Base-by-base conservation (phyloP, 2,329 filamentous ascomycete species). In the Corynespora cassiicola region DNA sequence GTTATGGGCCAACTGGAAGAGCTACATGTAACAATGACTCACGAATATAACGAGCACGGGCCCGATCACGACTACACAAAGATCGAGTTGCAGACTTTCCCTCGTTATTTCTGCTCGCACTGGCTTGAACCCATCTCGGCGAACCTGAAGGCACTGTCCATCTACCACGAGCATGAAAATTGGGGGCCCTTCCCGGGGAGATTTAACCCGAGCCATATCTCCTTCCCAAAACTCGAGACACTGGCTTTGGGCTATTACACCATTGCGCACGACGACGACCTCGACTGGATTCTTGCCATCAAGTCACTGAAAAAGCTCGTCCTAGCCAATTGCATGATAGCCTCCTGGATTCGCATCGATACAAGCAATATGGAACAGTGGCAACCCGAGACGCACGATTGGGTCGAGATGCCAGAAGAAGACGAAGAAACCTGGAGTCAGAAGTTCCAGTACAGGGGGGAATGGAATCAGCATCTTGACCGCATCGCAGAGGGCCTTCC, bases 131-230 rank as follows among this genome's bases (percentile, higher is more conserved):
- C 43, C 9, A 31, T 47, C 5, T 36, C 43, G 3, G 8, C 28
- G 6, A 39, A 47, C 11, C 25, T 47, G n/a, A 32, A 27, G 18
- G 31, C 34, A 5, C 24, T 42, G 6, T 39, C 39, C 6, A 27
- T 47, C 14, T 43, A 39, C 12, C 19, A 20, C 12, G 7, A 2
- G 6, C 19, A 7, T 8, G 39, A 43, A n/a, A 47, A 43, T 10
- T 47, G 39, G 44, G 44, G 44, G 12, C 39, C 39, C 3, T 47
- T 47, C 23, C 39, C 44, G 5, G 44, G 44, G n/a, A 37, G 37
- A 25, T 43, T 40, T 15, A 15, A 47, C 15, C 22, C 26, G 18
- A 43, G 28, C 21, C 29, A 26, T 15, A 32, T 47, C n/a, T 31
- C 36, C 5, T 47, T 47, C 12, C 36, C 39, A 14, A 40, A 35